A percentile compares a stretch with the other conserved stretches of the same genome.
Evolutionary conservation across 768 basidiomycete species (phyloP).

Genomic region (Naganishia kalamii): DNA sequence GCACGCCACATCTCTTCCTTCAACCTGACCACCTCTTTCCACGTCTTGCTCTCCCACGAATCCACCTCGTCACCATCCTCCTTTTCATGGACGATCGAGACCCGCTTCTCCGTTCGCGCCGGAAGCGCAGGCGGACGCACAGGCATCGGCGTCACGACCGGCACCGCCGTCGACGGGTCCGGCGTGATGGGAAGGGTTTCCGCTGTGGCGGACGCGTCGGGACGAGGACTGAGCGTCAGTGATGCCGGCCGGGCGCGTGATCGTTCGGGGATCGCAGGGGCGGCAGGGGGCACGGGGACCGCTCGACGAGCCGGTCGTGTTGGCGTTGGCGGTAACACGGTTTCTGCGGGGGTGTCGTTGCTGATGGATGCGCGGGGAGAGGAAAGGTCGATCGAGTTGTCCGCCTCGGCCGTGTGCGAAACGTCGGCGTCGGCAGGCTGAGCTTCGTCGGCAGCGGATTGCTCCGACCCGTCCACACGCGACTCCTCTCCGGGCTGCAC

Average conservation of each 20-base stretch:
- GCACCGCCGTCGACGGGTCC: not conserved
- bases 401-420: not conserved
- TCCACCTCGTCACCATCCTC: slow-evolving; percentile 11
- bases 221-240: not conserved
- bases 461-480: too few species aligned
- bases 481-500: too few species aligned
- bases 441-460: too few species aligned
- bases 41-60: slow-evolving; percentile 41
- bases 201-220: not conserved
- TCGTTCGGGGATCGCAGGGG: not conserved
- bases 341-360: not conserved
- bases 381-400: slow-evolving; percentile 9
- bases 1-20: slow-evolving; percentile 46
- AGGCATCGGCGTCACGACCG: not conserved
- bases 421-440: not conserved
- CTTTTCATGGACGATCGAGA: not conserved
- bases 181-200: not conserved
- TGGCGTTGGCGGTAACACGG: slow-evolving; percentile 4
- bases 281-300: not conserved
- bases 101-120: slow-evolving; percentile 3
- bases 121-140: not conserved
- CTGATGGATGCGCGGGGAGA: slow-evolving; percentile 1
- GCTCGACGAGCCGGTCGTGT: slow-evolving; percentile 18
- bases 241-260: not conserved
- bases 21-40: slow-evolving; percentile 38